A percentile compares a stretch with the other conserved stretches of the same genome.
phyloP scores from a whole-genome alignment of 371 early-diverging fungal genomes.

The Rhizopus sp. region DNA sequence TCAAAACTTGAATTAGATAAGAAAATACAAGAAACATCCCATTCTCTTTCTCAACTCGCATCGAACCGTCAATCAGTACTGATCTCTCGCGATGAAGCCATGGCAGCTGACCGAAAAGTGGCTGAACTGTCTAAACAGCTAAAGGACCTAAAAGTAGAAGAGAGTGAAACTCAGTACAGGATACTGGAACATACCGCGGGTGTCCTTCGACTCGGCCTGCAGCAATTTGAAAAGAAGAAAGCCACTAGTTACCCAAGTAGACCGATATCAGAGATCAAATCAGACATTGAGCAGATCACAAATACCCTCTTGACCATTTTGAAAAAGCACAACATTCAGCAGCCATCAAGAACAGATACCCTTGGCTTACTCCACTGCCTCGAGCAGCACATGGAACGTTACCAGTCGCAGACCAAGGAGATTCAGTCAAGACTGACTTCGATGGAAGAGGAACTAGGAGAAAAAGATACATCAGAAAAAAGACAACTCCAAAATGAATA shows the following conservation, averaged over 20 bases:
- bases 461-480: too few species aligned
- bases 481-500: constrained; percentile 16
- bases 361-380: constrained; percentile 16
- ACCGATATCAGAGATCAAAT: constrained; percentile 4
- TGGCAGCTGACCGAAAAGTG: constrained; percentile 63
- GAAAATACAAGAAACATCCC: constrained; percentile 70
- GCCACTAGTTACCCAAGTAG: not conserved
- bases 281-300: constrained; percentile 14
- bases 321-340: constrained; percentile 7
- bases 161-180: constrained; percentile 64
- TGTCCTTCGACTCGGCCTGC: constrained; percentile 54
- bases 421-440: constrained; percentile 25
- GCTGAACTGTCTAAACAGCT: constrained; percentile 70
- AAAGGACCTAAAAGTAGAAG: constrained; percentile 59
- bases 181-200: constrained; percentile 75
- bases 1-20: constrained; percentile 60
- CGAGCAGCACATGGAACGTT: constrained; percentile 26
- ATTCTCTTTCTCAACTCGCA: constrained; percentile 58
- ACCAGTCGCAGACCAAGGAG: constrained; percentile 19
- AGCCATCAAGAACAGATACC: not conserved
- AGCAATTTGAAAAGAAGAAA: constrained; percentile 38
- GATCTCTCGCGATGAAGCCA: constrained; percentile 17
- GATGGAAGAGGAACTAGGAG: constrained; percentile 13
- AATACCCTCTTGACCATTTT: constrained; percentile 9
- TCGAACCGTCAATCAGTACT: constrained; percentile 24